phyloP scores from a whole-genome alignment of 257 asterid genomes.

The Nicotiana tabacum region DNA sequence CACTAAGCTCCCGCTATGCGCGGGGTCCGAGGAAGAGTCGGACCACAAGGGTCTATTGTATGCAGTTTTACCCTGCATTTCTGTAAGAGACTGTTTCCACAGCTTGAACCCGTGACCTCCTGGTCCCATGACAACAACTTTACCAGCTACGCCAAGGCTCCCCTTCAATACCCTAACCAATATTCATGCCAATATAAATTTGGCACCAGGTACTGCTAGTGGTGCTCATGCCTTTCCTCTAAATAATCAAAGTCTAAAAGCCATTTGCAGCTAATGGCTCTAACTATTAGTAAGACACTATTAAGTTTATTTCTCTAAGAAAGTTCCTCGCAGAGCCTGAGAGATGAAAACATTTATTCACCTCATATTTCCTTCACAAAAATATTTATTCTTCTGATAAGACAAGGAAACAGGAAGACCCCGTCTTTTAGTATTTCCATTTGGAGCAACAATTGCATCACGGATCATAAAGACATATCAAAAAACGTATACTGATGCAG shows the following conservation, averaged over 20 bases:
- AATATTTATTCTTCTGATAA: not conserved
- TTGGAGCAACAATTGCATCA: not conserved
- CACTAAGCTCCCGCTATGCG: no score
- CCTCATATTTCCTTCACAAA: not conserved
- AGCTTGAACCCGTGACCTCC: no score
- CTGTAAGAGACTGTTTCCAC: no score
- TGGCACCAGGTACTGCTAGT: not conserved
- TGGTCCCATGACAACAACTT: no score
- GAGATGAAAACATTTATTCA: not conserved
- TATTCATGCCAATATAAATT: not conserved
- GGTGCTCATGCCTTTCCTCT: not conserved
- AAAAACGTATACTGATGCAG: not conserved
- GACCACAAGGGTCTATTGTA: no score
- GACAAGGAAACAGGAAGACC: not conserved
- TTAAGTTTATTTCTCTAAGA: not conserved
- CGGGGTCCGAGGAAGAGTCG: no score
- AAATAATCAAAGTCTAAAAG: not conserved
- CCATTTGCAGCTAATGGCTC: not conserved
- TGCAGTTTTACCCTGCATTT: no score
- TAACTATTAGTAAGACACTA: not conserved
- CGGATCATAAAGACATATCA: not conserved
- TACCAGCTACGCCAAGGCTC: no score
- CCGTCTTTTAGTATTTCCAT: not conserved
- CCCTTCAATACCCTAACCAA: not conserved
- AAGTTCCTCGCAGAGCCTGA: not conserved